Percentiles rank a stretch among this genome's conserved stretches.
Conservation (phyloP, 805 yeast species). For the Brettanomyces anomalus region DNA sequence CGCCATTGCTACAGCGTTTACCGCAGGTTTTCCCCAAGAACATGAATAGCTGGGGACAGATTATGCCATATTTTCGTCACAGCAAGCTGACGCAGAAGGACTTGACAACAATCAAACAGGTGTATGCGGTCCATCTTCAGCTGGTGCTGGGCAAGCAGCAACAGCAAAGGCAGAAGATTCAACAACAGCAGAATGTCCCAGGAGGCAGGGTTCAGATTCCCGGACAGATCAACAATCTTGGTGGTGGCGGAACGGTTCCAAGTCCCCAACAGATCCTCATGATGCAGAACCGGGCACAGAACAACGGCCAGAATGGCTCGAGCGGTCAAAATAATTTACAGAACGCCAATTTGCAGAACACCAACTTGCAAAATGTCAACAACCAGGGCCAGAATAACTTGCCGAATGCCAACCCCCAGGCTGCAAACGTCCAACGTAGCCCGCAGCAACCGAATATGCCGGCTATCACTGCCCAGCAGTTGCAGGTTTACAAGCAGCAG, state of each 20-base stretch:
- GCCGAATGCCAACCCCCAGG: no score
- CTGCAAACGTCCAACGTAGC: no score
- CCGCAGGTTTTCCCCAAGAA: conserved; percentile 68
- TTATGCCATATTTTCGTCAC: conserved; percentile 49
- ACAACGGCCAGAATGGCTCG: background rate
- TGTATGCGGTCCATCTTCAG: conserved; percentile 46
- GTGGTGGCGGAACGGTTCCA: conserved; percentile 7
- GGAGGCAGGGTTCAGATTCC: conserved; percentile 18
- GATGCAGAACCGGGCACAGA: conserved; percentile 16
- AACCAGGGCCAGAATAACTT: no score
- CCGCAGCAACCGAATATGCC: background rate
- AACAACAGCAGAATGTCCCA: conserved; percentile 27
- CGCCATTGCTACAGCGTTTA: conserved; percentile 49
- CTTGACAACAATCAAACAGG: conserved; percentile 51
- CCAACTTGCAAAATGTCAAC: no score
- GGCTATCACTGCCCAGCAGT: conserved; percentile 15
- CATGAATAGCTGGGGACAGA: conserved; percentile 74
- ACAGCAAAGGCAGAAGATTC: conserved; percentile 23
- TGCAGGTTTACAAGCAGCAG: conserved; percentile 25
- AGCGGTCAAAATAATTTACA: no score
- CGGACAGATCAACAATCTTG: no score
- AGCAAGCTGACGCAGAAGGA: conserved; percentile 51
- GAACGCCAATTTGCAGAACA: no score
- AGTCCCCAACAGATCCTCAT: conserved; percentile 25
- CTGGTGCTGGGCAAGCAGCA: conserved; percentile 6